phyloP scores from a whole-genome alignment of 2,329 filamentous ascomycete species.

The Lasiodiplodia sp. region DNA sequence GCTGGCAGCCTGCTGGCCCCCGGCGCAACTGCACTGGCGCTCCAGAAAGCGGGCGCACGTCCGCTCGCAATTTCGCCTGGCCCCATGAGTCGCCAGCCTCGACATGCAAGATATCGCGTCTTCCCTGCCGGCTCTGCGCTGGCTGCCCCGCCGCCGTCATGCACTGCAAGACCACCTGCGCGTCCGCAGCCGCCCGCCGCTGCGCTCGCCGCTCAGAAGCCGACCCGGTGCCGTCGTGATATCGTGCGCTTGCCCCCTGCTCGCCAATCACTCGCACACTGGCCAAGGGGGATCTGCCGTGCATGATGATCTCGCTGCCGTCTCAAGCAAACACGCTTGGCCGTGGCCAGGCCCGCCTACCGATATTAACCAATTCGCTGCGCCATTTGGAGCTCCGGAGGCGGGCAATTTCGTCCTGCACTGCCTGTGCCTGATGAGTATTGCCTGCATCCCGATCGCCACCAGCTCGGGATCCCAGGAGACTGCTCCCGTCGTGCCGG shows the following conservation, averaged over 20 bases:
- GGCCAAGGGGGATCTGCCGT: slow-evolving; percentile 26
- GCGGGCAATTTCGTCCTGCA: neutral
- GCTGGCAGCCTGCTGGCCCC: slow-evolving; percentile 7
- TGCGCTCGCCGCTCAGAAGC: neutral
- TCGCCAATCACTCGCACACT: slow-evolving; percentile 25
- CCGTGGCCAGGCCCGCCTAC: slow-evolving; percentile 21
- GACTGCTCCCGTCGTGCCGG: neutral
- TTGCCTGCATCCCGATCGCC: neutral
- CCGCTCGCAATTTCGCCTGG: slow-evolving; percentile 22
- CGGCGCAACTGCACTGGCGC: slow-evolving; percentile 13
- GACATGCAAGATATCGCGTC: slow-evolving; percentile 13
- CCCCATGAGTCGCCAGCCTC: slow-evolving; percentile 21
- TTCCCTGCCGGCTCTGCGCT: slow-evolving; percentile 1
- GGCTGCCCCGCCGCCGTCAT: neutral
- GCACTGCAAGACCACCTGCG: neutral
- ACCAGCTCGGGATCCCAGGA: neutral
- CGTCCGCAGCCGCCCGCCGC: neutral
- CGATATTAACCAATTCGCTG: slow-evolving; percentile 26
- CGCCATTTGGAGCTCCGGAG: slow-evolving; percentile 13
- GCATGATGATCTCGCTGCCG: slow-evolving; percentile 22
- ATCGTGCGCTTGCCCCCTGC: slow-evolving; percentile 18
- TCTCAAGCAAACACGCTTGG: slow-evolving; percentile 22
- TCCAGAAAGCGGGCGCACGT: slow-evolving; percentile 12
- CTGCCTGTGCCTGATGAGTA: neutral
- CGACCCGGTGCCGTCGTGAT: neutral